Evolutionary conservation across 441 rosid genomes (phyloP).

Genomic region (Kokia cookei): DNA sequence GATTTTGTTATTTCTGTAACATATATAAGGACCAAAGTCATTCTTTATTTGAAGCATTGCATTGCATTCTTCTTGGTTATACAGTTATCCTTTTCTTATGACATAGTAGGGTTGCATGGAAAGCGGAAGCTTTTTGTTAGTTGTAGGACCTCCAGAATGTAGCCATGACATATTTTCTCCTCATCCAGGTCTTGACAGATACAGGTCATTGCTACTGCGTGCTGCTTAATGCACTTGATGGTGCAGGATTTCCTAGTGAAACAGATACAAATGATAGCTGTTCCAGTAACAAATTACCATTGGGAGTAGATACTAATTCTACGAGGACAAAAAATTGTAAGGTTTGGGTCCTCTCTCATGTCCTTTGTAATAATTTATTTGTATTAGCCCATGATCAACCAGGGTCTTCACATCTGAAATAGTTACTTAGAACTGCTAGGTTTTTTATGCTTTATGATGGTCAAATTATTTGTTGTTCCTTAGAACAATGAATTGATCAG

Average conservation of each 20-base stretch:
- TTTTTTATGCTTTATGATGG: not conserved
- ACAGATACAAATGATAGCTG: conserved; percentile 36
- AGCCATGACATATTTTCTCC: not conserved
- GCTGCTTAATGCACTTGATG: conserved; percentile 85
- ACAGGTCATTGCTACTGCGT: conserved; percentile 91
- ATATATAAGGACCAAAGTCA: not conserved
- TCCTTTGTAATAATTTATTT: conserved; percentile 5
- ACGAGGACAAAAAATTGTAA: conserved; percentile 48
- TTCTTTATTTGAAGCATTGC: not conserved
- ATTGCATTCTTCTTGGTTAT: not conserved
- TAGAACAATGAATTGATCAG: not conserved
- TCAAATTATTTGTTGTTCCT: not conserved
- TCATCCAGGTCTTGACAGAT: conserved; percentile 28
- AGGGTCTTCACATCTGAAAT: not conserved
- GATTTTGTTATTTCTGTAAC: not conserved
- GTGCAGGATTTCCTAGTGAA: conserved; percentile 82
- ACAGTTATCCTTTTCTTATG: not conserved
- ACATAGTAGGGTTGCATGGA: not conserved
- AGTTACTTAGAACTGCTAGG: not conserved
- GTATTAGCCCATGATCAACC: conserved; percentile 5
- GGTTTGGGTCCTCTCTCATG: conserved; percentile 36
- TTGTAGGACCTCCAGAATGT: not conserved
- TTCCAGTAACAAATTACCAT: conserved; percentile 34
- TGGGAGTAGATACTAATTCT: conserved; percentile 25
- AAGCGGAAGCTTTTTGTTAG: not conserved